Base-by-base conservation (phyloP, 495 filamentous ascomycete genomes). In the Neurospora sp. region DNA sequence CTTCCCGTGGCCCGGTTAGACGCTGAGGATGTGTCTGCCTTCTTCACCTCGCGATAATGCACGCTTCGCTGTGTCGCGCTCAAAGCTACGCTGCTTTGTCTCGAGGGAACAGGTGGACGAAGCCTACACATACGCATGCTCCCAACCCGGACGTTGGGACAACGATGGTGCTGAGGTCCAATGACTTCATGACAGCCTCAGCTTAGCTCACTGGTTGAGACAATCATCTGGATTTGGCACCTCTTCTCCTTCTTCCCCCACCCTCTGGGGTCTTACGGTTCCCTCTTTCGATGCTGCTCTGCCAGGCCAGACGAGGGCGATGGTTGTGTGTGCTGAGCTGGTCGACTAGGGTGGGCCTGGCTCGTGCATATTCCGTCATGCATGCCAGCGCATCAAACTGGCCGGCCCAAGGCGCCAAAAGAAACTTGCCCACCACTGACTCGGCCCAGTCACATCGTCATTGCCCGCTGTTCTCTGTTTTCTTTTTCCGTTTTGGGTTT, bases 291-390 rank as follows among this genome's bases (percentile, higher is more conserved):
- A 74, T 69, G 75, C 72, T 74, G 74, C 71, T 35, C 27, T 71
- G 74, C 73, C 76, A 72, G 48, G 70, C 61, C 65, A 70, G 74
- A 68, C 74, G 27, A 73, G 70, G 70, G 74, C 73, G 46, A 65
- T 65, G 74, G 69, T 74, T 48, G 73, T 75, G 78, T 74, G 53
- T 46, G 80, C 77, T 82, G 80, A 80, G 78, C 71, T 82, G 80
- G 80, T 78, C 77, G 74, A 75, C 79, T 73, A 69, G 53, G 83
- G 83, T 85, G 83, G 83, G 80, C 81, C 84, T 82, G 78, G 81
- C 80, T 83, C 80, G 78, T 86, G 84, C 85, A 85, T 85, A 83
- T 85, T 81, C 84, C 83, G 84, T 85, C 83, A 86, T 86, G 85
- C 85, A 86, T 86, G 85, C 85, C 85, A 86, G 82, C 85, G 83